Base-by-base conservation (phyloP, 805 yeast genomes). In the Cyberlindnera samutprakarnensis region DNA sequence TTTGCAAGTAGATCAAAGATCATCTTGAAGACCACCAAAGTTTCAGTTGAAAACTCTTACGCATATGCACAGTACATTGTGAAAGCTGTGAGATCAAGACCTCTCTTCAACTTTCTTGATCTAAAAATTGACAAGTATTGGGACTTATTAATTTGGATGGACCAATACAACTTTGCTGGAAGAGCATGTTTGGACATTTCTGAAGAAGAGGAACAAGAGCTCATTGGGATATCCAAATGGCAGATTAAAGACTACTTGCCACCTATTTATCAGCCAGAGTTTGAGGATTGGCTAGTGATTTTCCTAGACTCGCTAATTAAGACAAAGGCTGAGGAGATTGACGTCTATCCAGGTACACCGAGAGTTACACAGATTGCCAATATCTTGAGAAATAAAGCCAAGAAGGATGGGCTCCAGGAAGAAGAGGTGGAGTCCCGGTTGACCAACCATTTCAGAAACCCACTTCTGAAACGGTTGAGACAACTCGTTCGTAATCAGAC, bases 101-200 rank as follows among this genome's bases (percentile, higher is more conserved):
- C 94, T 0, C 57, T 87, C 42, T 92, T 92, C 61, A 75, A 79
- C 43, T 87, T 76, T 53, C 60, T 92, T 43, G 96, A 88, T 44
- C 57, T 92, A 42, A 59, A 62, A 14, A 78, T 90, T 25, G 68
- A 64, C 10, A 76, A 75, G 47, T 87, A 84, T 51, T 92, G 98
- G 98, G 96, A 92, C 53, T 49, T 80, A n/a, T 61, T 92, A 41
- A 61, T 92, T 2, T 94, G 96, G 97, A 83, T 90, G 94, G 96
- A 92, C 53, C 78, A 80, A 44, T 74, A 72, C 47, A 92, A 92
- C 50, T 87, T 68, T 55, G 82, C 94, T 26, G 99, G 98, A 6
- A 54, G 71, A 30, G 68, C 70, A 0, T 63, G 72, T 42, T 35
- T 51, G 11, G 57, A 57, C 33, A 56, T 65, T 13, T 42, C 56